A percentile compares a stretch with the other conserved stretches of the same genome.
These are phyloP conservation scores for Achaetomium macrosporum DNA, from an alignment of 2,329 filamentous ascomycete species.

Conservation along the genomic window DNA sequence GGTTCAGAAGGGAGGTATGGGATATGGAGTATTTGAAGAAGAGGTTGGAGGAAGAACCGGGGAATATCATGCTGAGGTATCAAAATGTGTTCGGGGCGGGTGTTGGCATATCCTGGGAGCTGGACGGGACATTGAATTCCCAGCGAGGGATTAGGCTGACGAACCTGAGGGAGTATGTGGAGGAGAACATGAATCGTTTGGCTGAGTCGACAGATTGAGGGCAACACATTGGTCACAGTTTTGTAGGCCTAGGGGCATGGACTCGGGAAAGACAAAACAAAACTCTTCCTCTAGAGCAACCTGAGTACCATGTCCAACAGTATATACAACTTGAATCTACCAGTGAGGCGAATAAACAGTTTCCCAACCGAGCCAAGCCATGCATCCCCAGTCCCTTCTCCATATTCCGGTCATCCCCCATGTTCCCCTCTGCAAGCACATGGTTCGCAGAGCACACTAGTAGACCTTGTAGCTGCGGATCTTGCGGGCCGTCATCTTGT, in stretches of 20 bases:
- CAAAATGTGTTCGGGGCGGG: conserved; percentile 54
- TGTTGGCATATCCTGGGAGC: conserved; percentile 53
- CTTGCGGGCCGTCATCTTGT: conserved; percentile 10
- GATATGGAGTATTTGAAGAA: conserved; percentile 37
- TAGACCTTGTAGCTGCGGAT: conserved; percentile 15
- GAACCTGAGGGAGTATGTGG: conserved; percentile 29
- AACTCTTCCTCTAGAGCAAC: not conserved
- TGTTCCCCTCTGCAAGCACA: not conserved
- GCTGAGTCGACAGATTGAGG: no score
- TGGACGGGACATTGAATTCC: conserved; percentile 47
- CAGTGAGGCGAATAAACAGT: no score
- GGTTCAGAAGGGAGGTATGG: conserved; percentile 47
- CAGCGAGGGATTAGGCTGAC: conserved; percentile 41
- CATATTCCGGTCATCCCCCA: no score
- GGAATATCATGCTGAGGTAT: conserved; percentile 52
- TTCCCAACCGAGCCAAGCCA: no score
- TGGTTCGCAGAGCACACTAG: not conserved
- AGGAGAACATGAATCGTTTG: conserved; percentile 26
- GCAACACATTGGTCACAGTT: no score
- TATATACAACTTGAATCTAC: no score
- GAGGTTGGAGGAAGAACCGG: conserved; percentile 42
- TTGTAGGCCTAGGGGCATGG: no score
- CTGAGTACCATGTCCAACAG: not conserved
- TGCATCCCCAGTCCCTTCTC: no score
- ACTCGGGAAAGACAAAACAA: no score